Conservation (phyloP, 1,284 basidiomycete genomes). For the Trametes hirsuta region DNA sequence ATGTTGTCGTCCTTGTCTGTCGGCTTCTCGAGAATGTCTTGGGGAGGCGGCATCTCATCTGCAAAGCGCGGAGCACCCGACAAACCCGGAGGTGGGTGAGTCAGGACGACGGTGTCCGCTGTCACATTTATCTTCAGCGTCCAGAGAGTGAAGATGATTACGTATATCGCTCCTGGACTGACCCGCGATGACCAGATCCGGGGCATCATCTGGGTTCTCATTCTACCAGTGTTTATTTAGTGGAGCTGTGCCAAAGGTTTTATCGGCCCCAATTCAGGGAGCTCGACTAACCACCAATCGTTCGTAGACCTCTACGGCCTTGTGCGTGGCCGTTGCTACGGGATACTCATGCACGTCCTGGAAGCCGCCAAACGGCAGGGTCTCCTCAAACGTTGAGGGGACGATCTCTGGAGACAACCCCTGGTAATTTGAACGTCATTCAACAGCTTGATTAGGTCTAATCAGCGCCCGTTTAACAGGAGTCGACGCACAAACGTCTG, state of each 20-base stretch:
- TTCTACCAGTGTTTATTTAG: constrained; percentile 37
- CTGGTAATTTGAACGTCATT: constrained; percentile 42
- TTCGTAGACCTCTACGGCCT: constrained; percentile 93
- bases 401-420: constrained; percentile 87
- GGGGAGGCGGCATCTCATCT: constrained; percentile 48
- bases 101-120: constrained; percentile 93
- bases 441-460: too few species aligned
- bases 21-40: constrained; percentile 92
- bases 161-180: not conserved
- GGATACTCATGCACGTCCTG: constrained; percentile 90
- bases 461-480: too few species aligned
- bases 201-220: constrained; percentile 79
- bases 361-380: constrained; percentile 73
- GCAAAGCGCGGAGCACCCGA: constrained; percentile 50
- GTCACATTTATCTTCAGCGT: not conserved
- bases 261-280: not conserved
- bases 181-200: constrained; percentile 95
- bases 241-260: too few species aligned
- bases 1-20: constrained; percentile 80
- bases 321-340: constrained; percentile 89
- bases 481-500: constrained; percentile 64
- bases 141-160: not conserved
- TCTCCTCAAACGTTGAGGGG: constrained; percentile 87
- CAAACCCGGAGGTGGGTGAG: constrained; percentile 66
- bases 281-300: constrained; percentile 67